Percentiles rank a stretch among this genome's conserved stretches.
Evolutionary conservation across 2,329 filamentous ascomycete species (phyloP).

Genomic region (Penicillium sp.): DNA sequence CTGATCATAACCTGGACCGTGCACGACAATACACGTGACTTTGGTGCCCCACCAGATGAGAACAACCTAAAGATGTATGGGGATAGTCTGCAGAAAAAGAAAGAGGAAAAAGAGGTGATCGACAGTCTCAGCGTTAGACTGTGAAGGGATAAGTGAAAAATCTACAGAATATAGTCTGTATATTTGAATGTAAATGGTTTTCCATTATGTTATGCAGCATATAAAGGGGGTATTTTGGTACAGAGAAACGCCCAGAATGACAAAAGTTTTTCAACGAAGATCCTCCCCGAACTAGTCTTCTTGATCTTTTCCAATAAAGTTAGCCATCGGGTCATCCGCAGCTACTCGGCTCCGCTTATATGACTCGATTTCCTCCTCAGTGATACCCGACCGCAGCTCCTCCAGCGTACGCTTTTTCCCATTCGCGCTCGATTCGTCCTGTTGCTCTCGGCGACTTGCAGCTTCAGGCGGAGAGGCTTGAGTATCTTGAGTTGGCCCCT

Average conservation of each 20-base stretch:
- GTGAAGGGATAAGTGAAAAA: no score
- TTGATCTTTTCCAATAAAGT: slow-evolving; percentile 62
- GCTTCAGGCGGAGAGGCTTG: slow-evolving; percentile 27
- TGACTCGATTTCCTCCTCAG: slow-evolving; percentile 83
- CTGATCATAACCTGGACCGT: slow-evolving; percentile 1
- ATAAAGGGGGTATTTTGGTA: slow-evolving; percentile 28
- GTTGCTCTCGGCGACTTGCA: slow-evolving; percentile 33
- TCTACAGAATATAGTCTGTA: neutral
- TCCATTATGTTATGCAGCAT: slow-evolving; percentile 1
- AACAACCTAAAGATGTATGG: no score
- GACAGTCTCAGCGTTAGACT: no score
- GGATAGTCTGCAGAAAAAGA: no score
- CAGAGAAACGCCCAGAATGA: slow-evolving; percentile 23
- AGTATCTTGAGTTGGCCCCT: slow-evolving; percentile 20
- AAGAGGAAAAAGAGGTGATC: no score
- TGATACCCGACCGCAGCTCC: slow-evolving; percentile 77
- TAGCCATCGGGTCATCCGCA: slow-evolving; percentile 85
- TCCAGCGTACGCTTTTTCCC: slow-evolving; percentile 74
- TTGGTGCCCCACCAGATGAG: no score
- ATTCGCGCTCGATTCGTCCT: slow-evolving; percentile 38
- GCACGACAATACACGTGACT: slow-evolving; percentile 7
- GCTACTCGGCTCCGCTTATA: slow-evolving; percentile 77
- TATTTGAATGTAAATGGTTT: neutral
- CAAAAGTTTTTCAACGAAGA: slow-evolving; percentile 1
- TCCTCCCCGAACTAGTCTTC: slow-evolving; percentile 8